Conservation (phyloP, 768 basidiomycete species). For the Tylopilus sp. region DNA sequence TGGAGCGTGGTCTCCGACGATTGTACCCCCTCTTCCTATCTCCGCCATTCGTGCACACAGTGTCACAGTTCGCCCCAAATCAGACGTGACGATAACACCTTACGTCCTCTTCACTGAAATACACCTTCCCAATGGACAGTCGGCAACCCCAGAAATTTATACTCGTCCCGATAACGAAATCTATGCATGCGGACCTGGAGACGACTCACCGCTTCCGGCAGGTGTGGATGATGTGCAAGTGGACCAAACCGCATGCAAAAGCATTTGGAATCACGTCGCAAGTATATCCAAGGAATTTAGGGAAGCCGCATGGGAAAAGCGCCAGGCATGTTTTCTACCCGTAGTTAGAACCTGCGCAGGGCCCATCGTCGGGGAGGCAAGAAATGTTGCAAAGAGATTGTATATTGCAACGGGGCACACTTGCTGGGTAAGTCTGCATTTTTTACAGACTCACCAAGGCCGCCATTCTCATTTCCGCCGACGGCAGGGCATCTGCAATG, state of each 20-base stretch:
- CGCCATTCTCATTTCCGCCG: conserved; percentile 4
- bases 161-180: conserved; percentile 67
- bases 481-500: conserved; percentile 70
- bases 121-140: conserved; percentile 29
- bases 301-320: conserved; percentile 47
- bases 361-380: conserved; percentile 70
- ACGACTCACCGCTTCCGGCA: conserved; percentile 63
- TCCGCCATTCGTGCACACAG: conserved; percentile 69
- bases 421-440: conserved; percentile 58
- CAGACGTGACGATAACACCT: conserved; percentile 51
- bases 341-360: conserved; percentile 49
- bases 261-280: conserved; percentile 51
- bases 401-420: conserved; percentile 77
- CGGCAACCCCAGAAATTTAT: conserved; percentile 64
- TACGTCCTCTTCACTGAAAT: conserved; percentile 87
- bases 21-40: conserved; percentile 58
- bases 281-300: conserved; percentile 58
- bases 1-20: conserved; percentile 79
- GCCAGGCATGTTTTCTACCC: conserved; percentile 81
- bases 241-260: conserved; percentile 52
- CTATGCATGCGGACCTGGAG: conserved; percentile 78
- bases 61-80: conserved; percentile 54
- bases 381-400: conserved; percentile 54
- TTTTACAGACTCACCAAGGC: neutral
- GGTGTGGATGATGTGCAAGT: conserved; percentile 71